phyloP scores from a whole-genome alignment of 352 stramenopile genomes.

The Globisporangium cylindrosporum region DNA sequence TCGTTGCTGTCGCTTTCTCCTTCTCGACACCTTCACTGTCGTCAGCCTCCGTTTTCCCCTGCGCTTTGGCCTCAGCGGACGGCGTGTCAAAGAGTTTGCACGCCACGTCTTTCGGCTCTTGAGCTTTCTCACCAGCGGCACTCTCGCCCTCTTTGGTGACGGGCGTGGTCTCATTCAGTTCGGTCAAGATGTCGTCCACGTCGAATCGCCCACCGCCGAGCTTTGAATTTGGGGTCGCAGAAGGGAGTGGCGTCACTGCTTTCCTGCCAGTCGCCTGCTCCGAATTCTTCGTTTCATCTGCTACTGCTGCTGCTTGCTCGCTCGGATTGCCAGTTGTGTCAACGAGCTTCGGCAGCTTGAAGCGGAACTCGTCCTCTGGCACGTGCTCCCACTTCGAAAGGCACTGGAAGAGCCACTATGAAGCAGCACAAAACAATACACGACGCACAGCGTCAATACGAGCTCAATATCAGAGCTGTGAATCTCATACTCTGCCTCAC shows the following conservation, averaged over 20 bases:
- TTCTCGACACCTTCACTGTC: background rate
- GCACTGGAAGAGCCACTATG: constrained; percentile 77
- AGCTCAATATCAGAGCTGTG: background rate
- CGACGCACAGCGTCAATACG: constrained; percentile 3
- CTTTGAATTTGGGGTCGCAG: constrained; percentile 25
- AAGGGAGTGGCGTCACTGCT: constrained; percentile 1
- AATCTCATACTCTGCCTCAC: background rate
- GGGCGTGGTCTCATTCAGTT: constrained; percentile 52
- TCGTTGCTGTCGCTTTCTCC: background rate
- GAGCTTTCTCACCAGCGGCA: background rate
- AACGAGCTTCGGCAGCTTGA: constrained; percentile 17
- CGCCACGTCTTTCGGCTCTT: constrained; percentile 32
- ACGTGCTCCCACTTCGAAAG: constrained; percentile 65
- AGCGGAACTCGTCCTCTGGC: constrained; percentile 48
- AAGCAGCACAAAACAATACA: constrained; percentile 8
- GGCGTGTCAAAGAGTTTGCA: constrained; percentile 63
- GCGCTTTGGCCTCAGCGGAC: constrained; percentile 25
- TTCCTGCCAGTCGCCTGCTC: background rate
- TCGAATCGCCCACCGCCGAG: constrained; percentile 36
- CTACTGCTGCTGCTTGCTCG: constrained; percentile 16
- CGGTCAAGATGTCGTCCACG: constrained; percentile 51
- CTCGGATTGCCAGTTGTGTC: background rate
- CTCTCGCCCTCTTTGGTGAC: constrained; percentile 19
- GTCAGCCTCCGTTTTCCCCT: background rate
- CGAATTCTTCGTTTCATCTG: constrained; percentile 1